phyloP scores from a whole-genome alignment of 805 yeast genomes.

The Metschnikowia kunwiensis region DNA sequence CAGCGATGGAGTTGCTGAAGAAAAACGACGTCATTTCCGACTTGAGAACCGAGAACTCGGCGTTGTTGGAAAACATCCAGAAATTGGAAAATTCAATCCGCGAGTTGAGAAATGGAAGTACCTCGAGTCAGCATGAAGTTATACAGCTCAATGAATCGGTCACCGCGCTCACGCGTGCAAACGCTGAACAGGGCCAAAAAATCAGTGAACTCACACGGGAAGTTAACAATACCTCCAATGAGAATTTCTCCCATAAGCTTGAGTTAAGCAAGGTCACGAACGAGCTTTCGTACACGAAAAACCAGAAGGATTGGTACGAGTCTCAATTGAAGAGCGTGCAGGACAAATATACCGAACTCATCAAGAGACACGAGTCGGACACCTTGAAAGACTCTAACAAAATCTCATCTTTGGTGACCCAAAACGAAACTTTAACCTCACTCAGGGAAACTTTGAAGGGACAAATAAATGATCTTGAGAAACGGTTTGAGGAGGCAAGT shows the following conservation, averaged over 20 bases:
- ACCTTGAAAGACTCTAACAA: constrained; percentile 28
- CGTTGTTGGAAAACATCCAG: constrained; percentile 17
- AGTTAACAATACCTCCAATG: constrained; percentile 35
- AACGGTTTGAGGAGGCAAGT: constrained; percentile 32
- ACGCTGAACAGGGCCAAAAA: constrained; percentile 35
- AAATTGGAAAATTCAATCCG: constrained; percentile 18
- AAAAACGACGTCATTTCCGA: constrained; percentile 16
- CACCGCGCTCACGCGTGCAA: constrained; percentile 29
- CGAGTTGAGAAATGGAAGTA: constrained; percentile 6
- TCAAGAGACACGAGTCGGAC: constrained; percentile 39
- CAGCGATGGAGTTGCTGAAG: constrained; percentile 7
- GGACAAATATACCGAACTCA: constrained; percentile 33
- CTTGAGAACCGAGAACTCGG: constrained; percentile 16
- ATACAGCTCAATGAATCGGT: constrained; percentile 27
- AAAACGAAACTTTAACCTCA: constrained; percentile 32
- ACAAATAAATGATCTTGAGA: constrained; percentile 48
- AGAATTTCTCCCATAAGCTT: constrained; percentile 35
- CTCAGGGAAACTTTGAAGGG: constrained; percentile 24
- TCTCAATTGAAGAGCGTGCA: constrained; percentile 36
- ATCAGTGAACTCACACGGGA: constrained; percentile 35
- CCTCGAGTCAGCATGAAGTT: constrained; percentile 24
- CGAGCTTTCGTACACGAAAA: constrained; percentile 31
- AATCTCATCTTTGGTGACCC: constrained; percentile 23
- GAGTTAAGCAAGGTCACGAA: constrained; percentile 34
- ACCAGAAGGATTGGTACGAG: constrained; percentile 42